These are phyloP conservation scores for Aphanomyces astaci DNA, from an alignment of 352 stramenopile genomes.

Conservation along the genomic window DNA sequence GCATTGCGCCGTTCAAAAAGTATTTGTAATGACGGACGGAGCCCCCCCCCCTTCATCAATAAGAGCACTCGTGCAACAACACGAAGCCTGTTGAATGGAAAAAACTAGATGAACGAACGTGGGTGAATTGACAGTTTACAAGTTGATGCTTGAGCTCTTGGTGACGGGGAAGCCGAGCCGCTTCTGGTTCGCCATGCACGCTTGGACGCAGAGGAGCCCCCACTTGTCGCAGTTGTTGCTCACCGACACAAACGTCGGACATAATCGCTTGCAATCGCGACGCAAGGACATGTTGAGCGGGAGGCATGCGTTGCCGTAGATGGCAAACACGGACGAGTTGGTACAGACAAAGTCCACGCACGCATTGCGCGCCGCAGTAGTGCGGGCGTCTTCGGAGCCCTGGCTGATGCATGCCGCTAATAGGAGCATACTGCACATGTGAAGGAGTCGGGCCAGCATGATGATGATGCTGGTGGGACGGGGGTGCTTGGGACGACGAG, in stretches of 20 bases:
- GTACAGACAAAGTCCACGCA: slow-evolving; percentile 7
- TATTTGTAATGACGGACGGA: slow-evolving; percentile 36
- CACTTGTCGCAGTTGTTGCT: neutral
- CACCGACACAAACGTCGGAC: neutral
- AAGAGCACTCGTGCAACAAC: too few species aligned
- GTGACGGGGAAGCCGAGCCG: neutral
- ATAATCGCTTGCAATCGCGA: neutral
- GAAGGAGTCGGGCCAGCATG: neutral
- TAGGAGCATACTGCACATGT: neutral
- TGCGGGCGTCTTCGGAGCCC: neutral
- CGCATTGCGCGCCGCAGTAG: neutral
- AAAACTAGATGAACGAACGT: too few species aligned
- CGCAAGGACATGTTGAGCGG: neutral
- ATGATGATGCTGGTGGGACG: neutral
- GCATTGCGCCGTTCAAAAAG: slow-evolving; percentile 67
- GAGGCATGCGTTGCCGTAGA: slow-evolving; percentile 1
- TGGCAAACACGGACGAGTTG: neutral
- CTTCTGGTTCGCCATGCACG: neutral
- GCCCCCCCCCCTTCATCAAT: too few species aligned
- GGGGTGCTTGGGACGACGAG: neutral
- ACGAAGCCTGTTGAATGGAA: too few species aligned
- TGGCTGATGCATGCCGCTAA: neutral
- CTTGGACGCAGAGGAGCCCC: neutral
- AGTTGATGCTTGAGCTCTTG: neutral
- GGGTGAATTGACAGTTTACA: neutral